These are phyloP conservation scores for Saturnispora saitoi DNA, from an alignment of 805 yeast genomes.

Conservation along the genomic window DNA sequence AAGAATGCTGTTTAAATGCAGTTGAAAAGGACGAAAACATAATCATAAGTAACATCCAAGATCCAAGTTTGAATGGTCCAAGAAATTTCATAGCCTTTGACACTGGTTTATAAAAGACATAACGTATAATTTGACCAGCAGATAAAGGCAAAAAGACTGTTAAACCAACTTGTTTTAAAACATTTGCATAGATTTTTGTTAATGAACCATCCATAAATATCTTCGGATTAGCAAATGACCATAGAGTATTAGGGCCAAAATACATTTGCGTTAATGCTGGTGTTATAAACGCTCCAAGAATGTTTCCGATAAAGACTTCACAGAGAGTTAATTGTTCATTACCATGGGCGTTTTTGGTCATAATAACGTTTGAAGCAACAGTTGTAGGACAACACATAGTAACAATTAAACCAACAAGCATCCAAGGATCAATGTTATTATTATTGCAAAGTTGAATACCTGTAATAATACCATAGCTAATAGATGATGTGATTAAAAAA, in stretches of 20 bases:
- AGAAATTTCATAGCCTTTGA: slow-evolving; percentile 50
- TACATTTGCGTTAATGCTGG: slow-evolving; percentile 78
- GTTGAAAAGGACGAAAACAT: slow-evolving; percentile 49
- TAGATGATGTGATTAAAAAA: slow-evolving; percentile 45
- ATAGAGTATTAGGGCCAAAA: slow-evolving; percentile 35
- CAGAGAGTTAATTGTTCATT: slow-evolving; percentile 64
- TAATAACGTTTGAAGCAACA: slow-evolving; percentile 84
- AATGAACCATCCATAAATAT: slow-evolving; percentile 1
- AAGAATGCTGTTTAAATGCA: slow-evolving; percentile 37
- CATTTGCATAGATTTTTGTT: slow-evolving; percentile 56
- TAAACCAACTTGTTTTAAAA: slow-evolving; percentile 79
- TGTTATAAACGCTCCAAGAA: slow-evolving; percentile 77
- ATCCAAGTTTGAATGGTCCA: slow-evolving; percentile 60
- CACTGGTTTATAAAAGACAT: slow-evolving; percentile 53
- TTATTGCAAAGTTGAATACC: slow-evolving; percentile 55
- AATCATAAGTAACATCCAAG: slow-evolving; percentile 66
- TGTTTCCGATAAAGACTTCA: slow-evolving; percentile 78
- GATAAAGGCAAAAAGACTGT: slow-evolving; percentile 71
- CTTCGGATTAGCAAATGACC: slow-evolving; percentile 70
- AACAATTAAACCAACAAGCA: slow-evolving; percentile 70
- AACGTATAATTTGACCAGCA: slow-evolving; percentile 79
- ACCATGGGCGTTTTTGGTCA: slow-evolving; percentile 81
- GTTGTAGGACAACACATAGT: slow-evolving; percentile 88
- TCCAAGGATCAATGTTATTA: slow-evolving; percentile 57
- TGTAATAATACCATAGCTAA: slow-evolving; percentile 57